Conservation (phyloP, 2,329 filamentous ascomycete genomes). For the Ophiosphaerella narmari region DNA sequence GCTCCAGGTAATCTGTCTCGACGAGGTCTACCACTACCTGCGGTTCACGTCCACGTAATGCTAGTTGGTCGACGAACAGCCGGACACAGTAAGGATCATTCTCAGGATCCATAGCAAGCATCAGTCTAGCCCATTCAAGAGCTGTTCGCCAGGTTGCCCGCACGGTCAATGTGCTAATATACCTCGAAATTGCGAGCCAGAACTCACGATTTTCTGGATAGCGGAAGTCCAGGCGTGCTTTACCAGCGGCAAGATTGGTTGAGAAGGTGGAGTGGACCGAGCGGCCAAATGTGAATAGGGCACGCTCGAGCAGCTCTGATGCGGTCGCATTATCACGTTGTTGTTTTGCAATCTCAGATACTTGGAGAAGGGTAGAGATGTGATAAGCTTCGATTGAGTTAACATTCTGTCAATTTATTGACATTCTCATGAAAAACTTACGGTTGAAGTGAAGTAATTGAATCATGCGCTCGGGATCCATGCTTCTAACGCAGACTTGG, state of each 20-base stretch:
- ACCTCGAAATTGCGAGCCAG: constrained; percentile 87
- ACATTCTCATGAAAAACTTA: constrained; percentile 31
- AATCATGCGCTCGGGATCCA: constrained; percentile 84
- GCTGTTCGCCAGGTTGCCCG: constrained; percentile 95
- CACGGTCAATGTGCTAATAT: constrained; percentile 81
- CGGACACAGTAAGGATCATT: constrained; percentile 82
- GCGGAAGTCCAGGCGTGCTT: constrained; percentile 78
- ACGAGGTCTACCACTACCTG: constrained; percentile 75
- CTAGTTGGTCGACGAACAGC: constrained; percentile 80
- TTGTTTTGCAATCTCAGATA: constrained; percentile 88
- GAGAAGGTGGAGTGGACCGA: constrained; percentile 83
- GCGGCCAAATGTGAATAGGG: constrained; percentile 91
- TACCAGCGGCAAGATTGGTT: constrained; percentile 74
- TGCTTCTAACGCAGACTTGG: constrained; percentile 75
- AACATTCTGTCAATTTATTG: constrained; percentile 8
- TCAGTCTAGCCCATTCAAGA: constrained; percentile 88
- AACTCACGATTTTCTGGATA: constrained; percentile 89
- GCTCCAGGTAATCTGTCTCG: constrained; percentile 55
- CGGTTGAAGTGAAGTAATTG: constrained; percentile 71
- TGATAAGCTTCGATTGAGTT: constrained; percentile 70
- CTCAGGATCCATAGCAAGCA: constrained; percentile 73
- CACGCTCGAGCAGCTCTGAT: constrained; percentile 85
- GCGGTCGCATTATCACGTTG: constrained; percentile 86
- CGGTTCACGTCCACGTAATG: constrained; percentile 78
- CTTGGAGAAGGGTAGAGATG: constrained; percentile 89